Conservation (phyloP, 2,329 filamentous ascomycete species). For the Tolypocladium tundrense region DNA sequence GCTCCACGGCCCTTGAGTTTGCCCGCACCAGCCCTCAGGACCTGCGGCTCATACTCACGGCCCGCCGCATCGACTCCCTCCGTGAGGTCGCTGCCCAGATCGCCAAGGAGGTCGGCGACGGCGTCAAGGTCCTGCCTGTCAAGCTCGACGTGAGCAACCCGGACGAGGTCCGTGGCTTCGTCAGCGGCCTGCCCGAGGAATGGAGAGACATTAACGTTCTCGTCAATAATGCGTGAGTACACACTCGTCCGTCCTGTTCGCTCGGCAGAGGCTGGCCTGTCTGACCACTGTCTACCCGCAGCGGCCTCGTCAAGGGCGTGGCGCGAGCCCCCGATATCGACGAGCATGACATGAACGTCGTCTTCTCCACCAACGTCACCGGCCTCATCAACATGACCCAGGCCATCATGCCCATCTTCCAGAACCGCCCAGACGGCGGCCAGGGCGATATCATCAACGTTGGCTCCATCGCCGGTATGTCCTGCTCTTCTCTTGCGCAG, state of each 20-base stretch:
- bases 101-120: constrained; percentile 61
- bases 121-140: constrained; percentile 72
- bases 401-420: constrained; percentile 74
- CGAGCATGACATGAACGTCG: constrained; percentile 70
- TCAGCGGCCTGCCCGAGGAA: constrained; percentile 63
- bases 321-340: constrained; percentile 77
- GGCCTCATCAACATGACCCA: constrained; percentile 97
- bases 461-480: constrained; percentile 70
- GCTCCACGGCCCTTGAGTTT: constrained; percentile 78
- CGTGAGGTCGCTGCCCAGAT: constrained; percentile 70
- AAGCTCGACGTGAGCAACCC: constrained; percentile 81
- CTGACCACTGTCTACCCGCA: constrained; percentile 19
- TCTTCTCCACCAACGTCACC: constrained; percentile 90
- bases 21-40: constrained; percentile 71
- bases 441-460: constrained; percentile 91
- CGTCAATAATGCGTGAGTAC: constrained; percentile 85
- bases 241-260: background rate
- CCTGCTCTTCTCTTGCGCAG: background rate
- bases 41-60: constrained; percentile 78
- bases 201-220: constrained; percentile 79
- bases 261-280: background rate
- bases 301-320: constrained; percentile 80
- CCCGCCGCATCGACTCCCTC: constrained; percentile 71
- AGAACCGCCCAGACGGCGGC: constrained; percentile 63
- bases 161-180: constrained; percentile 62